Evolutionary conservation across 768 basidiomycete genomes (phyloP), one percentile per base, ranked within the genome.

Genomic region (Mrakia hoshinonis): DNA sequence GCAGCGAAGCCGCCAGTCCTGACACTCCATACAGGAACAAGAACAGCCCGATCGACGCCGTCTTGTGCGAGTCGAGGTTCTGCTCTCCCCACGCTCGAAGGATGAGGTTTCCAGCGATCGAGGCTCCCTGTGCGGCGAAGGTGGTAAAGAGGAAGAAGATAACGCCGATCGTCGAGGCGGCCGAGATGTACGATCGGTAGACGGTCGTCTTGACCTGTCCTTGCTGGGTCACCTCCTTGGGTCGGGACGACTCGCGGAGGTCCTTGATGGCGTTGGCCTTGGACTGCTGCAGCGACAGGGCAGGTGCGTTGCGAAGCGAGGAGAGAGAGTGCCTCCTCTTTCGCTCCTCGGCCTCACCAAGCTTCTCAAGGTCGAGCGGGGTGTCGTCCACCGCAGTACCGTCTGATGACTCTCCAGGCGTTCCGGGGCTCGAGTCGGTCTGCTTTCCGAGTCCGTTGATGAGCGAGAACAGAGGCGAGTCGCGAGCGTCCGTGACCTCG

Each of bases 21-120:
- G 87, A 87, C 13, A 86, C 54, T 0, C 89, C 90, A 77, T 90
- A 90, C 20, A 85, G 80, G 49, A 87, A 68, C 55, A 91, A 78
- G 76, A 86, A 89, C 67, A 78, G 76, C 72, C 83, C 81, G 29
- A 12, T 18, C 46, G 20, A 34, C 24, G 64, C 64, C 1, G 81
- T 78, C 67, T 88, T 90, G 54, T 78, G 78, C 12, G 88, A 88
- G 1, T 83, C 81, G 4, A 83, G 82, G 74, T 94, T 94, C 72
- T 87, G 85, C 76, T 92, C 89, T 9, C 89, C 87, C 92, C 91
- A 95, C 62, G 83, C 81, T 49, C 90, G 85, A 22, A 95, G 81
- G 54, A 88, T 85, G 24, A 74, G 46, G 54, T 74, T 74, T 11
- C 68, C 64, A n/a, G 52, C 84, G 36, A 93, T 85, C 0, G 85